These are phyloP conservation scores for Cochlearia excelsa DNA, from an alignment of 345 rosid species.

Conservation along the genomic window DNA sequence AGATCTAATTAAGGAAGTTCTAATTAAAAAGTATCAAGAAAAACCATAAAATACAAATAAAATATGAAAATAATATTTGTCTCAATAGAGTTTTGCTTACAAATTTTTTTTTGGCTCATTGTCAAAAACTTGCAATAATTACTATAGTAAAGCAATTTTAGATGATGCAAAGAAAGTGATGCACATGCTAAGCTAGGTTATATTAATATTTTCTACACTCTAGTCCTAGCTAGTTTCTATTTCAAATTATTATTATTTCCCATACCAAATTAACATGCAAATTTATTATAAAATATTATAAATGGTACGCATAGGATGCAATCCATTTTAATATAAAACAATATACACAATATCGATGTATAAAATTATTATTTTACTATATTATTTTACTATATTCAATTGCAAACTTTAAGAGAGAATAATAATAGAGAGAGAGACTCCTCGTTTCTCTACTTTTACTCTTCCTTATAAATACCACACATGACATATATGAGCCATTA, in stretches of 20 bases:
- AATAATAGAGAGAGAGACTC: conserved; percentile 24
- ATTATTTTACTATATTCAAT: neutral
- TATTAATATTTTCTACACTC: conserved; percentile 16
- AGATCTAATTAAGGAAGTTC: no score
- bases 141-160: no score
- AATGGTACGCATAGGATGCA: conserved; percentile 27
- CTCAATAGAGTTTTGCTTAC: no score
- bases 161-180: neutral
- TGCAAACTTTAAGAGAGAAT: conserved; percentile 20
- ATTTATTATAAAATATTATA: conserved; percentile 1
- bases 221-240: neutral
- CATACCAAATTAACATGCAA: conserved; percentile 3
- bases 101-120: no score
- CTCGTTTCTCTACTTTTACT: conserved; percentile 17
- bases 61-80: no score
- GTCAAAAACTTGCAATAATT: no score
- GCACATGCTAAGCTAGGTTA: conserved; percentile 10
- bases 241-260: conserved; percentile 10
- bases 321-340: neutral
- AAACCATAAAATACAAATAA: no score
- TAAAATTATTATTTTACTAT: no score
- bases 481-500: conserved; percentile 26
- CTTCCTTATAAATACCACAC: conserved; percentile 32
- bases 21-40: no score
- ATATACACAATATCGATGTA: neutral